Evolutionary conservation across 495 filamentous ascomycete species (phyloP), one percentile per base, ranked within the genome.

Genomic region (Staphylotrichum longicolle): DNA sequence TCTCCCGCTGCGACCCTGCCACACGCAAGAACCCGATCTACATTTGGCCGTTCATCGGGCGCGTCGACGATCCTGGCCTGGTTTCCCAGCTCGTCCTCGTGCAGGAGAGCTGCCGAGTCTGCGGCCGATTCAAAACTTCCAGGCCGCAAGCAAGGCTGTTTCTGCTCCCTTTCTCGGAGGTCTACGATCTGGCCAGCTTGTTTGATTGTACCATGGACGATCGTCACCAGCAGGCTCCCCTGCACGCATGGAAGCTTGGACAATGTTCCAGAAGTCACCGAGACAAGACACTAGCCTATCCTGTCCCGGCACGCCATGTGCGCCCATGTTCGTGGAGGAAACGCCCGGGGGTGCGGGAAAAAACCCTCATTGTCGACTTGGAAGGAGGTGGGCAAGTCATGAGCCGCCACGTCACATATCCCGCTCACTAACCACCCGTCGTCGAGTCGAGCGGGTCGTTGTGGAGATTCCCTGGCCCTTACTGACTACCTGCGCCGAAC

Each of bases 331-430:
- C n/a, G 11, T 20, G 12, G 37, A 12, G 8, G 20, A 40, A 9
- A 7, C 8, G 15, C 14, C 9, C 40, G 20, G 20, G 20, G 20
- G 20, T 27, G 20, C 20, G 20, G 20, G 20, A 27, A 27, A 27
- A 27, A 39, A 39, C 37, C 37, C 37, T 10, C 6, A 39, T 39
- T 39, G 37, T 50, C 14, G 32, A 34, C 42, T 40, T 39, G 35
- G 37, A 54, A 30, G 37, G n/a, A 41, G 51, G 33, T 40, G 50
- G 56, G 66, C 70, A 70, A 73, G 54, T 73, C 65, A 71, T 58
- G 57, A 50, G 42, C 61, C 40, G 70, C 70, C 70, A 73, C 70
- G 70, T 73, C 60, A 58, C 65, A 57, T 53, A 41, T 49, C 49
- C 60, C 55, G 44, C 63, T 63, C 60, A 51, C 60, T 62, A 63